These are phyloP conservation scores for Ophiostoma montium DNA, from an alignment of 2,329 filamentous ascomycete species.

Conservation along the genomic window DNA sequence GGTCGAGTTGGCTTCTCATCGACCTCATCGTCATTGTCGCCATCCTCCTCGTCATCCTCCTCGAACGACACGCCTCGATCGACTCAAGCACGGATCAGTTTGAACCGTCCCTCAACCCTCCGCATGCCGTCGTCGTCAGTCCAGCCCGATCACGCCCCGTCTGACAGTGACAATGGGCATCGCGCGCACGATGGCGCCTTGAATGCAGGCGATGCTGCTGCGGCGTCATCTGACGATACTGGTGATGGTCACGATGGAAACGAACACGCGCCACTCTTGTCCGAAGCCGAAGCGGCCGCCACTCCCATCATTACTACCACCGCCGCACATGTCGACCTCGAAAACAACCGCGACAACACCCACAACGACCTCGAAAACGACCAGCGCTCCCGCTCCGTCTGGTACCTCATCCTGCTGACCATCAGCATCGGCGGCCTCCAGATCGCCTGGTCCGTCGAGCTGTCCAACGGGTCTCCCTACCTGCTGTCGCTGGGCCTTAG, in stretches of 20 bases:
- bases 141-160: constrained; percentile 14
- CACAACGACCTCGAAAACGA: constrained; percentile 28
- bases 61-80: too few species aligned
- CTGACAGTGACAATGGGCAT: neutral
- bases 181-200: too few species aligned
- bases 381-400: constrained; percentile 62
- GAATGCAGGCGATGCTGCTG: too few species aligned
- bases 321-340: constrained; percentile 16
- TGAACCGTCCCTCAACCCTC: neutral
- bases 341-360: constrained; percentile 2
- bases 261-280: constrained; percentile 36
- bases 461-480: constrained; percentile 83
- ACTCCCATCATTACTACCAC: constrained; percentile 13
- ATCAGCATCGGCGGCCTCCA: constrained; percentile 79
- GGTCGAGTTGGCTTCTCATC: too few species aligned
- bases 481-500: constrained; percentile 67
- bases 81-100: too few species aligned
- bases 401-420: constrained; percentile 77
- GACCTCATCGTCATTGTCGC: too few species aligned
- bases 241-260: constrained; percentile 16
- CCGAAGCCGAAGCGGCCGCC: neutral
- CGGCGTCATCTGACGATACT: neutral
- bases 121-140: constrained; percentile 27
- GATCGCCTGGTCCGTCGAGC: constrained; percentile 89
- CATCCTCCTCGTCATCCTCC: too few species aligned